These are phyloP conservation scores for Flaveria ramosissima DNA, from an alignment of 129 eudicot species.

Conservation along the genomic window DNA sequence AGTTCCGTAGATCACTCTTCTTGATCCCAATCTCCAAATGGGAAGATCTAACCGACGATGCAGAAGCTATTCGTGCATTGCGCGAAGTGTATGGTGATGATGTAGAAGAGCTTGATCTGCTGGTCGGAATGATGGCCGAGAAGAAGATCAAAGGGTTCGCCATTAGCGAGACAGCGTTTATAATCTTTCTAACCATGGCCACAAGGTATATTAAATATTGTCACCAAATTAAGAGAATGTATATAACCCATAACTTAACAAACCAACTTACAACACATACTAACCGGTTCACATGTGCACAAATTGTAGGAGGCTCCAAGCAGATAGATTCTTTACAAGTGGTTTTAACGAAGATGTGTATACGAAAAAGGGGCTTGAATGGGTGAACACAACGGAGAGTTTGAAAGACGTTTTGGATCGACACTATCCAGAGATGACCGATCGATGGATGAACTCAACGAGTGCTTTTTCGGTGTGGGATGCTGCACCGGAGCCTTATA, in stretches of 20 bases:
- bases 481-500: constrained; percentile 36
- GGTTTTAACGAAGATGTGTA: constrained; percentile 54
- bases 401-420: constrained; percentile 65
- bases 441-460: constrained; percentile 57
- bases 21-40: constrained; percentile 64
- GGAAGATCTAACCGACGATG: constrained; percentile 66
- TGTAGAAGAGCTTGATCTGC: constrained; percentile 56
- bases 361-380: constrained; percentile 58
- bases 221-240: neutral
- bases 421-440: constrained; percentile 55
- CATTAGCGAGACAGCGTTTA: constrained; percentile 63
- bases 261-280: neutral
- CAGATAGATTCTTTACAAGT: constrained; percentile 57
- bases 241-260: neutral
- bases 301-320: constrained; percentile 50
- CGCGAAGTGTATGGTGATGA: constrained; percentile 53
- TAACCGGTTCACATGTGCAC: neutral
- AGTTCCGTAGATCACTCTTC: constrained; percentile 51
- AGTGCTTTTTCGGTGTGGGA: constrained; percentile 73
- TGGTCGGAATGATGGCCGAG: constrained; percentile 64
- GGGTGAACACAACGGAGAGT: constrained; percentile 65
- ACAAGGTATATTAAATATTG: constrained; percentile 38
- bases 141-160: constrained; percentile 72
- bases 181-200: constrained; percentile 60
- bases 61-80: constrained; percentile 44